A percentile compares a stretch with the other conserved stretches of the same genome.
phyloP scores from a whole-genome alignment of 306 rosid genomes.

The Vachellia pachyceras region DNA sequence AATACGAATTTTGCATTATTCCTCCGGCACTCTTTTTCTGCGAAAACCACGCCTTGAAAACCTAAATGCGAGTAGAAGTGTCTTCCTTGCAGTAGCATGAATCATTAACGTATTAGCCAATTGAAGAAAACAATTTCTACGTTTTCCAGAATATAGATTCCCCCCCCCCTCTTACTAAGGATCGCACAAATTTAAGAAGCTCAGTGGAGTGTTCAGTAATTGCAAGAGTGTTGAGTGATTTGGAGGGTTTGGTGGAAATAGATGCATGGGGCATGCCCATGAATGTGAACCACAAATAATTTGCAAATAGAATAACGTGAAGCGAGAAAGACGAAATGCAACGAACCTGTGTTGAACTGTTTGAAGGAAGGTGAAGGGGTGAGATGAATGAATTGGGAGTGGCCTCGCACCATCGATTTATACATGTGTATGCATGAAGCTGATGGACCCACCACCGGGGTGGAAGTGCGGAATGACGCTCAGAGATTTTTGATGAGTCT shows the following conservation, averaged over 20 bases:
- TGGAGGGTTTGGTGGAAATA: conserved; percentile 30
- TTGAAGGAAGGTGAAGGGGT: conserved; percentile 16
- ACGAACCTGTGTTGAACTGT: conserved; percentile 32
- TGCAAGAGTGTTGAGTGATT: not conserved
- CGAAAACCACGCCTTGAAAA: too few species aligned
- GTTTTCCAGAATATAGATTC: too few species aligned
- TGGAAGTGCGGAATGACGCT: conserved; percentile 40
- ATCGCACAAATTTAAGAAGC: not conserved
- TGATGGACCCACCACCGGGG: conserved; percentile 44
- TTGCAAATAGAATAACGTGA: not conserved
- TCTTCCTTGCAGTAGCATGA: not conserved
- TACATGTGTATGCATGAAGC: not conserved
- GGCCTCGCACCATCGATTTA: conserved; percentile 24
- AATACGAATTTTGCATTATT: not conserved
- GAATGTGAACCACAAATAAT: conserved; percentile 32
- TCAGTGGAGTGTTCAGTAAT: too few species aligned
- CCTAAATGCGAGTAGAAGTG: not conserved
- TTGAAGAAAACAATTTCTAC: too few species aligned
- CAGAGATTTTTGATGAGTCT: conserved; percentile 6
- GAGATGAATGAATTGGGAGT: conserved; percentile 2
- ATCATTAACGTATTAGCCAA: not conserved
- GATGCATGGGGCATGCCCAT: conserved; percentile 34
- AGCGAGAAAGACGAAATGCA: conserved; percentile 12
- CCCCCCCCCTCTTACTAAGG: too few species aligned
- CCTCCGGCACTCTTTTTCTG: conserved; percentile 1